These are phyloP conservation scores for Conticribra guillardii DNA, from an alignment of 108 stramenopile species.

Conservation along the genomic window DNA sequence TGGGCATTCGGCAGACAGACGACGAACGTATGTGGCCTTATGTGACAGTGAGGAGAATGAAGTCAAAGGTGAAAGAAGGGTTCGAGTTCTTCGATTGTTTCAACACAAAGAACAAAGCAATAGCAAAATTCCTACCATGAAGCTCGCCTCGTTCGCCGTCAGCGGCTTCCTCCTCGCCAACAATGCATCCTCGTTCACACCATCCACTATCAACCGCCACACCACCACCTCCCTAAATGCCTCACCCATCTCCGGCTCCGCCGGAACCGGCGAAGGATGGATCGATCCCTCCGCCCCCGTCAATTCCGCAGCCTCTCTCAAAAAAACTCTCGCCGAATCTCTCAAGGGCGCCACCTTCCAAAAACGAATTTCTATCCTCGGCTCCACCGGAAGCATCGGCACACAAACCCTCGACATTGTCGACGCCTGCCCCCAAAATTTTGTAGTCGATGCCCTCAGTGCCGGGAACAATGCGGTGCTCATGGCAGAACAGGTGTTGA, in stretches of 20 bases:
- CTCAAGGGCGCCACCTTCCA: slow-evolving; percentile 83
- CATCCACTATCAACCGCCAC: not conserved
- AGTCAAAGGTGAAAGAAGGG: no score
- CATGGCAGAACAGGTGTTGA: slow-evolving; percentile 91
- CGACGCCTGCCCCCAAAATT: slow-evolving; percentile 92
- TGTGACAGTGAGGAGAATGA: no score
- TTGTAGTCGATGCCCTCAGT: slow-evolving; percentile 88
- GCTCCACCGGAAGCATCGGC: slow-evolving; percentile 94
- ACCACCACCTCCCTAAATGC: slow-evolving; percentile 13
- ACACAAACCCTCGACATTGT: slow-evolving; percentile 97
- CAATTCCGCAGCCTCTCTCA: slow-evolving; percentile 68
- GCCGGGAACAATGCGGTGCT: slow-evolving; percentile 90
- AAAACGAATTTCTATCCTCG: slow-evolving; percentile 86
- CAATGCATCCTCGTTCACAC: slow-evolving; percentile 2
- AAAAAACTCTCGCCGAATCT: slow-evolving; percentile 68
- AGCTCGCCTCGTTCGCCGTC: slow-evolving; percentile 8
- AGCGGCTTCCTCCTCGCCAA: slow-evolving; percentile 3
- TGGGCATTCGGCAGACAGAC: no score
- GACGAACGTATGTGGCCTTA: no score
- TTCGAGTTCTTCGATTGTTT: no score
- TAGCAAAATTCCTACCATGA: not conserved
- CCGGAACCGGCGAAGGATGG: slow-evolving; percentile 86
- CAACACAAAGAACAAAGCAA: no score
- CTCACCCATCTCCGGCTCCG: slow-evolving; percentile 53
- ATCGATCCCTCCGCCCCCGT: slow-evolving; percentile 80